Conservation (phyloP, 441 rosid species). For the Syzygium malaccense region DNA sequence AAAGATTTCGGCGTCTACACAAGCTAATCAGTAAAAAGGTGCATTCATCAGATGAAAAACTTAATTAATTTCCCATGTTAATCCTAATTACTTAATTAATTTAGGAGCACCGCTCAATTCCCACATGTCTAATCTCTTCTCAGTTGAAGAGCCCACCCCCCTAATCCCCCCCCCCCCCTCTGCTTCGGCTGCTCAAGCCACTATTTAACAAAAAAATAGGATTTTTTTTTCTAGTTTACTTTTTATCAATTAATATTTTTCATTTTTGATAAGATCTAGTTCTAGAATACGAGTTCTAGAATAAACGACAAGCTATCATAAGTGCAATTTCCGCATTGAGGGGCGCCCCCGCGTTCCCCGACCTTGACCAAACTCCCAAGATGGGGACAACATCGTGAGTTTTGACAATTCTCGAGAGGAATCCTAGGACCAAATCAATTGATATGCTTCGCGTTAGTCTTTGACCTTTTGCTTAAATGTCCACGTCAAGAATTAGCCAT, state of each 20-base stretch:
- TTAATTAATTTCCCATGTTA: neutral
- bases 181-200: too few relatives aligned
- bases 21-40: neutral
- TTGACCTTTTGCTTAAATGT: neutral
- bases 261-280: neutral
- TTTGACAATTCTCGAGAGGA: neutral
- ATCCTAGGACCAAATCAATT: neutral
- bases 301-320: neutral
- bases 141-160: neutral
- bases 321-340: neutral
- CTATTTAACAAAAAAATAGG: too few relatives aligned
- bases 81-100: neutral
- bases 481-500: neutral
- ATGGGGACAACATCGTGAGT: rapidly evolving
- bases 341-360: neutral
- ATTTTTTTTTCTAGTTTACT: neutral
- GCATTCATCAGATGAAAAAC: neutral
- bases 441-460: neutral
- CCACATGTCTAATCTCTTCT: neutral
- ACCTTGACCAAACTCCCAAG: neutral
- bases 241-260: too few relatives aligned
- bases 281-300: neutral
- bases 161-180: too few relatives aligned
- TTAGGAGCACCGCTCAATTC: neutral
- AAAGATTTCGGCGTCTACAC: neutral